Percentiles rank a stretch among this genome's conserved stretches.
Conservation (phyloP, 208 protist genomes). For the Trypanosoma scelopori region DNA sequence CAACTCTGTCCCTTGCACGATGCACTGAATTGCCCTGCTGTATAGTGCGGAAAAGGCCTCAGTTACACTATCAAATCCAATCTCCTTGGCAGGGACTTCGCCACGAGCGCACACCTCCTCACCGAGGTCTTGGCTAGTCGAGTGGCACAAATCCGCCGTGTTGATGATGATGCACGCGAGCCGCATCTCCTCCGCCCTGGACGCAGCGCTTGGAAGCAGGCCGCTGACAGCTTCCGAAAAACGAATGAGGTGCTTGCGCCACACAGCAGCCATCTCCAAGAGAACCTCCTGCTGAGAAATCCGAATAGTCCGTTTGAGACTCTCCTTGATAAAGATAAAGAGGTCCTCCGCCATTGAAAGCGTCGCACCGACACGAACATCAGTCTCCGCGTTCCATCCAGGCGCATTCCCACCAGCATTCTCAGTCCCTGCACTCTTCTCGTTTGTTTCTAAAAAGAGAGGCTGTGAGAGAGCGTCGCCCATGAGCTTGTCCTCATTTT, state of each 20-base stretch:
- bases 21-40: slow-evolving; percentile 55
- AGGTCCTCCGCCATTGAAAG: slow-evolving; percentile 88
- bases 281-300: slow-evolving; percentile 88
- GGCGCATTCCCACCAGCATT: slow-evolving; percentile 10
- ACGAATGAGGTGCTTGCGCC: slow-evolving; percentile 69
- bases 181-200: slow-evolving; percentile 50
- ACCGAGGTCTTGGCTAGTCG: slow-evolving; percentile 70
- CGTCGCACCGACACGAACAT: slow-evolving; percentile 48
- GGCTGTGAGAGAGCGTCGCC: slow-evolving; percentile 78
- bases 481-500: slow-evolving; percentile 86
- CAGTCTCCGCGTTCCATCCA: slow-evolving; percentile 66
- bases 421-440: not conserved
- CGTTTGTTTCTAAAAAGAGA: slow-evolving; percentile 41
- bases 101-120: slow-evolving; percentile 74
- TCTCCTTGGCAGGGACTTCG: slow-evolving; percentile 61
- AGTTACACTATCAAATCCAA: slow-evolving; percentile 71
- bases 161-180: slow-evolving; percentile 87
- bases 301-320: slow-evolving; percentile 73
- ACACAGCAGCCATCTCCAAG: slow-evolving; percentile 84
- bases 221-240: slow-evolving; percentile 42
- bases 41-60: slow-evolving; percentile 79
- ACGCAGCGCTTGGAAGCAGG: slow-evolving; percentile 49
- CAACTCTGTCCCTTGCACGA: slow-evolving; percentile 64
- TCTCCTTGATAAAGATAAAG: slow-evolving; percentile 91
- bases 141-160: slow-evolving; percentile 82